phyloP scores from a whole-genome alignment of 2,329 filamentous ascomycete genomes.

The Penicillium sp. region DNA sequence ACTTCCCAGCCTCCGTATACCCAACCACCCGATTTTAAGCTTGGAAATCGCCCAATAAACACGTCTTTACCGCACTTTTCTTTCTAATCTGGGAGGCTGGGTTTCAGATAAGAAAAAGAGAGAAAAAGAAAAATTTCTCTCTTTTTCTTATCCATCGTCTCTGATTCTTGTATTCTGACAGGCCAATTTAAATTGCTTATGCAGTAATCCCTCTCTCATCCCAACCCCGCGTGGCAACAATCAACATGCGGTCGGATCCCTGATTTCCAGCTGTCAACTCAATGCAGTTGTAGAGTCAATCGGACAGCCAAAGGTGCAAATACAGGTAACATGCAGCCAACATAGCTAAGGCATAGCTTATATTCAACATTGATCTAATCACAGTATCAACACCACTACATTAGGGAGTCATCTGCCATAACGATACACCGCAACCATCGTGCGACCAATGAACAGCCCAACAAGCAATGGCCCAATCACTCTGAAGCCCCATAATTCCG shows the following conservation, averaged over 20 bases:
- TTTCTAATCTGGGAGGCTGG: conserved; percentile 15
- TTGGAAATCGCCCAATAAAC: conserved; percentile 14
- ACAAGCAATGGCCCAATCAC: conserved; percentile 9
- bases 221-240: conserved; percentile 16
- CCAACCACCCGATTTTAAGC: conserved; percentile 37
- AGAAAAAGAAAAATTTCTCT: background rate
- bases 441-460: conserved; percentile 9
- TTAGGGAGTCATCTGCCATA: background rate
- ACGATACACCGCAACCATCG: background rate
- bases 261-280: conserved; percentile 1
- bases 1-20: conserved; percentile 36
- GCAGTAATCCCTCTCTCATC: background rate
- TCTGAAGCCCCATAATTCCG: conserved; percentile 5
- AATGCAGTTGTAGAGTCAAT: background rate
- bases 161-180: background rate
- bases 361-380: background rate
- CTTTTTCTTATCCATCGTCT: background rate
- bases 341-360: background rate
- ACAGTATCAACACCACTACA: background rate
- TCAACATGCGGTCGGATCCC: conserved; percentile 6
- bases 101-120: conserved; percentile 16
- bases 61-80: background rate
- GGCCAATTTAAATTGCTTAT: conserved; percentile 10
- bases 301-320: background rate
- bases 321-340: background rate